Conservation (phyloP, 371 early-diverging fungal species). For the Circinella umbellata region DNA sequence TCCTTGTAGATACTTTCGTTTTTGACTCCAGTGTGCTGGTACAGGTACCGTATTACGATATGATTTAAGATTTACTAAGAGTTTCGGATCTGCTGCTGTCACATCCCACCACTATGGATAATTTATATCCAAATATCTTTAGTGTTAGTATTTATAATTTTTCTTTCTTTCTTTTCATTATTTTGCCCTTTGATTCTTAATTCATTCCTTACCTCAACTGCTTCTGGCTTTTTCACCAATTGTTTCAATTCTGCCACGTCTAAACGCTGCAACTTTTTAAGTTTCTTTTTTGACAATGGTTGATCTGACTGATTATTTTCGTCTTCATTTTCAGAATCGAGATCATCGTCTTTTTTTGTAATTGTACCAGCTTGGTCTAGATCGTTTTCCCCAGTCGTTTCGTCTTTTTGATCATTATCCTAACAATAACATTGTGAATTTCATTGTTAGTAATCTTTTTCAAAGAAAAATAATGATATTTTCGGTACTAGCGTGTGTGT, state of each 20-base stretch:
- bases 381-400: slow-evolving; percentile 28
- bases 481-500: neutral
- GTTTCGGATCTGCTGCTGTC: slow-evolving; percentile 88
- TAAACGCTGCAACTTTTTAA: slow-evolving; percentile 46
- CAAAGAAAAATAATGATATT: neutral
- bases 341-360: slow-evolving; percentile 7
- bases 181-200: too few relatives aligned
- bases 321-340: slow-evolving; percentile 24
- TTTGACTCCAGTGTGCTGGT: slow-evolving; percentile 95
- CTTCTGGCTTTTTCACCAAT: slow-evolving; percentile 89
- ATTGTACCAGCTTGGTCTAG: slow-evolving; percentile 34
- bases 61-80: slow-evolving; percentile 91
- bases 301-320: slow-evolving; percentile 53
- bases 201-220: slow-evolving; percentile 79
- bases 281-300: slow-evolving; percentile 47
- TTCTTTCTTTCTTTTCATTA: neutral
- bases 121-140: neutral
- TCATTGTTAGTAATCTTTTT: neutral
- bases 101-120: slow-evolving; percentile 85
- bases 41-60: slow-evolving; percentile 95
- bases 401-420: neutral
- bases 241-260: slow-evolving; percentile 95
- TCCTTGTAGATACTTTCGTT: slow-evolving; percentile 94
- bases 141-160: too few relatives aligned
- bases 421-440: too few relatives aligned